Conservation (phyloP, 768 basidiomycete genomes). For the Dacryopinax primogenitus region DNA sequence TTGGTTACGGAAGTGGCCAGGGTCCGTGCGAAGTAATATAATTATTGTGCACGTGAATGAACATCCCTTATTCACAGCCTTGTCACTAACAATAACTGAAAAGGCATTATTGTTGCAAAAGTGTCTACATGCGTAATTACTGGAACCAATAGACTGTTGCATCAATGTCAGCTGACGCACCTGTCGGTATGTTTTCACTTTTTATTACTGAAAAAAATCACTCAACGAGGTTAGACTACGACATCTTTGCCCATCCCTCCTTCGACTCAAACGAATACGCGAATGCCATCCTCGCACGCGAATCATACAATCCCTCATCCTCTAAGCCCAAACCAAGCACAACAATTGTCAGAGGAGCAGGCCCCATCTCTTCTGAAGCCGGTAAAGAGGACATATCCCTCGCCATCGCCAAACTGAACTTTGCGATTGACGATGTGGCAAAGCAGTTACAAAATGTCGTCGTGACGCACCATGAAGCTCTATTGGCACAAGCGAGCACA, state of each 20-base stretch:
- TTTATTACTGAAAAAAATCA: background rate
- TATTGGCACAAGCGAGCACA: slow-evolving; percentile 69
- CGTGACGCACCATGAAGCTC: slow-evolving; percentile 64
- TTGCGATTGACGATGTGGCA: slow-evolving; percentile 81
- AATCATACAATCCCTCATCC: slow-evolving; percentile 42
- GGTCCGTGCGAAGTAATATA: too few species aligned
- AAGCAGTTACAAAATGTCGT: slow-evolving; percentile 82
- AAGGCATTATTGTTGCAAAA: too few species aligned
- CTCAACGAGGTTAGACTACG: slow-evolving; percentile 41
- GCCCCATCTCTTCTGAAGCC: slow-evolving; percentile 19
- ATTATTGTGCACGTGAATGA: too few species aligned
- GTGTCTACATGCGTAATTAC: too few species aligned
- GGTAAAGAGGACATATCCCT: slow-evolving; percentile 76
- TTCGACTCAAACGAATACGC: slow-evolving; percentile 89
- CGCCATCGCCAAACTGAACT: slow-evolving; percentile 74
- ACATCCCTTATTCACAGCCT: too few species aligned
- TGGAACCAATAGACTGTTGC: background rate
- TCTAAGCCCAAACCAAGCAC: slow-evolving; percentile 24
- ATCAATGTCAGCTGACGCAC: background rate
- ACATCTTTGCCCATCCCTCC: slow-evolving; percentile 54
- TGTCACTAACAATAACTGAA: too few species aligned
- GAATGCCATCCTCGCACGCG: slow-evolving; percentile 75
- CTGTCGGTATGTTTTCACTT: background rate
- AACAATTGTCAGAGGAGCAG: slow-evolving; percentile 36
- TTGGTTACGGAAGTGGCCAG: slow-evolving; percentile 1